Percentiles rank a stretch among this genome's conserved stretches.
phyloP scores from a whole-genome alignment of 176 grass and related monocot species.

The Avena sativa region DNA sequence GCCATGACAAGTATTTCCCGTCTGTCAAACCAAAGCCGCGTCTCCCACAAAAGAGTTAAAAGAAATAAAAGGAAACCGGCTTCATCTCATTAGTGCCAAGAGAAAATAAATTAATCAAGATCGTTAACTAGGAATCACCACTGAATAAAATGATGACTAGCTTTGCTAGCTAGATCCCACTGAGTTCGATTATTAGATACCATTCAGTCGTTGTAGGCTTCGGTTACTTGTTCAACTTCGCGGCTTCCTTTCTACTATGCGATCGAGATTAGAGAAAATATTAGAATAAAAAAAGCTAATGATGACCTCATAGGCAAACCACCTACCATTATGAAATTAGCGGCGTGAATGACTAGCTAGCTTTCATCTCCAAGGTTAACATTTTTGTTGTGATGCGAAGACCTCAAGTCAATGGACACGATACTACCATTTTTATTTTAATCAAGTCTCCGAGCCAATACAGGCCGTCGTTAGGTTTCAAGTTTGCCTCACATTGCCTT shows the following conservation, averaged over 20 bases:
- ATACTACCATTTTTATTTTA: neutral
- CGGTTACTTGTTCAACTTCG: neutral
- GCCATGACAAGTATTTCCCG: neutral
- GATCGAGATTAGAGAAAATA: neutral
- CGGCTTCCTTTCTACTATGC: neutral
- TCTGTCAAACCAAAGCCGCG: neutral
- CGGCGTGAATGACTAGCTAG: constrained; percentile 16
- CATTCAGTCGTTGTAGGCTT: constrained; percentile 2
- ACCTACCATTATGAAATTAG: neutral
- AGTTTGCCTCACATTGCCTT: neutral
- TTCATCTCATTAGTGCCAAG: neutral
- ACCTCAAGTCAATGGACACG: neutral
- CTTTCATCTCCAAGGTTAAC: neutral
- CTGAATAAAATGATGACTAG: neutral
- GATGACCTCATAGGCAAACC: neutral
- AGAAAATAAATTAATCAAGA: neutral
- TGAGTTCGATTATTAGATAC: neutral
- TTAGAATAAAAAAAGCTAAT: neutral
- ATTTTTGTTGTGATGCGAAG: neutral
- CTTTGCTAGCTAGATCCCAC: neutral
- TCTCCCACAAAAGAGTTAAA: neutral
- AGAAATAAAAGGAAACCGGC: too few relatives aligned
- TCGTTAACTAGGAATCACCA: neutral
- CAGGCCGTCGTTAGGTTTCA: neutral
- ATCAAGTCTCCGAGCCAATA: neutral